Evolutionary conservation across 345 rosid species (phyloP), one percentile per base, ranked within the genome.

Genomic region (Corymbia maculata): DNA sequence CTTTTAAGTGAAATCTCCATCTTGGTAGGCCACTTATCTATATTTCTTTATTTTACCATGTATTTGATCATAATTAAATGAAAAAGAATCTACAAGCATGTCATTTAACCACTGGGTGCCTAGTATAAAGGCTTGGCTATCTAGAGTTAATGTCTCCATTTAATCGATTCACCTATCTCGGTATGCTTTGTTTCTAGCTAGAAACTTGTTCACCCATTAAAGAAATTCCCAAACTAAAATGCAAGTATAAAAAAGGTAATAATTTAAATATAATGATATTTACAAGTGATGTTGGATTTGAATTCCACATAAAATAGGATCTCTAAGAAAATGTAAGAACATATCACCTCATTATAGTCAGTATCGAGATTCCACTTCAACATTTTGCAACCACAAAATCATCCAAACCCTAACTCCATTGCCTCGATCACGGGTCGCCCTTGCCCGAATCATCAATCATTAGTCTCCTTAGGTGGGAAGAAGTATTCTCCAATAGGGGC

Each of bases 171-270:
- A 13, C 36, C 75, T 13, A 14, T n/a, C 42, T n/a, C 16, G 6
- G 17, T n/a, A 13, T 64, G 75, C 42, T 6, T 13, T 64, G 75
- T 7, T 64, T n/a, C 15, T n/a, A 14, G 7, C 11, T 14, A 8
- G 44, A 2, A 30, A 68, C 11, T 68, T 30, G 2, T 30, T 0
- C 44, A n/a, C 44, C 2, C 0, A 11, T n/a, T 64, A n/a, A 30
- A 30, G 1, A 55, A 59, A 15, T 68, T 68, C 19, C 30, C 44
- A 30, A 7, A 15, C 16, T 68, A 14, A 14, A 30, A 7, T 30
- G 7, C 70, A 64, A 22, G 64, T 24, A 57, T 24, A 24, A 11
- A 57, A 57, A 57, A 22, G n/a, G 0, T 57, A 9, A 19, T 52
- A 7, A 52, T 55, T 55, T 0, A 0, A 55, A 61, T 26, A 13